Evolutionary conservation across 495 filamentous ascomycete genomes (phyloP), one percentile per base, ranked within the genome.

Genomic region (Monascus purpureus): DNA sequence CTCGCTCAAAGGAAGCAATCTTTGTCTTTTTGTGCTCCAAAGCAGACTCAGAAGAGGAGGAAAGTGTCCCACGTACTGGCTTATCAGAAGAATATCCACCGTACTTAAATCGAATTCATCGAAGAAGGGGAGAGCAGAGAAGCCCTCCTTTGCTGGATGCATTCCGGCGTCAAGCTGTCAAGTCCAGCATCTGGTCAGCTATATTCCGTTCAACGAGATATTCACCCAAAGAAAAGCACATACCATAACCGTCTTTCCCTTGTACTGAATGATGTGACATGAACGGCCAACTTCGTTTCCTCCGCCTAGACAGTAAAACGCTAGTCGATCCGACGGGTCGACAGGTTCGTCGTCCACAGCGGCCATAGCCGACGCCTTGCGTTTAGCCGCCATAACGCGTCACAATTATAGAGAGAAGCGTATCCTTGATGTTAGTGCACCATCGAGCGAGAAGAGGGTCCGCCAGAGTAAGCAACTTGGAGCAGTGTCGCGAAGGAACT

Each of bases 241-340:
- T 60, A 88, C 84, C 90, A 97, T 97, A 37, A 97, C 82, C 4
- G 90, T 96, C 50, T 97, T 97, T 13, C 90, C 90, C 49, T 96
- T 97, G 69, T 97, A 97, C 47, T 95, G 83, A 17, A 97, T 73
- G 36, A 97, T 93, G 52, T 97, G 90, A 58, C 90, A 96, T 37
- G 90, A 95, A 35, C 90, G 71, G 32, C 90, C 90, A 34, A 97
- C 90, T 56, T 97, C 90, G 51, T 94, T 96, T 23, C 90, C 88
- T 36, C 90, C 90, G 31, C 90, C 90, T 22, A 97, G 64, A 40
- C 83, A 88, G 31, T 93, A 71, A 48, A 97, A 97, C 55, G 79
- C 81, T 32, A 97, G 68, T 59, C 93, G 83, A 49, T 97, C 90
- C 0, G 80, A 66, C 2, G 80, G 77, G 33, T 85, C 78, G 7